A percentile compares a stretch with the other conserved stretches of the same genome.
phyloP scores from a whole-genome alignment of 768 basidiomycete genomes.

The Tulasnella sp. region DNA sequence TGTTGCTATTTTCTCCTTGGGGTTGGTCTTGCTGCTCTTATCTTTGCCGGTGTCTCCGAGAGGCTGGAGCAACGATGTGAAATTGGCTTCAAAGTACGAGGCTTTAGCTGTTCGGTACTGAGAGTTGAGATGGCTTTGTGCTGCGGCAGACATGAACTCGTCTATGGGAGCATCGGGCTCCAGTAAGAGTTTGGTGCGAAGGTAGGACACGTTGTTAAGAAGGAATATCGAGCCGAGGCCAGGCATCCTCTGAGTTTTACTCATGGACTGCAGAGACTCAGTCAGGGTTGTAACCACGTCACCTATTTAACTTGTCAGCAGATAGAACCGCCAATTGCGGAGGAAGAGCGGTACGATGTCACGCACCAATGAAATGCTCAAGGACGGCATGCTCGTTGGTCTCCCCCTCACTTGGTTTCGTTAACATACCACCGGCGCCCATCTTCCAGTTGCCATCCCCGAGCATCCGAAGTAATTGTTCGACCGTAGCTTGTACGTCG shows the following conservation, averaged over 20 bases:
- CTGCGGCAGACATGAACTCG: constrained; percentile 50
- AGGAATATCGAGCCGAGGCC: constrained; percentile 68
- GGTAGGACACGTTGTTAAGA: constrained; percentile 68
- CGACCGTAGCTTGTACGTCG: constrained; percentile 59
- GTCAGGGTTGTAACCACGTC: constrained; percentile 66
- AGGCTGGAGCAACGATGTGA: constrained; percentile 63
- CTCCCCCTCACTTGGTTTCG: constrained; percentile 43
- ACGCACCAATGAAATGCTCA: constrained; percentile 69
- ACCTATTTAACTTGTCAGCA: constrained; percentile 35
- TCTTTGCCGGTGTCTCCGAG: constrained; percentile 38
- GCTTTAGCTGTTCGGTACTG: constrained; percentile 76
- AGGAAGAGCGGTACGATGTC: background rate
- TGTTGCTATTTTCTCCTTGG: constrained; percentile 74
- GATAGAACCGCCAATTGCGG: background rate
- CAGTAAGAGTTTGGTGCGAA: constrained; percentile 52
- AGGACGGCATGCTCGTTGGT: constrained; percentile 47
- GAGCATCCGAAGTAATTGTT: constrained; percentile 55
- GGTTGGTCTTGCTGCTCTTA: constrained; percentile 48
- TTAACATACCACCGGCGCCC: constrained; percentile 49
- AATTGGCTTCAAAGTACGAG: constrained; percentile 76
- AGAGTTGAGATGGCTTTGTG: constrained; percentile 55
- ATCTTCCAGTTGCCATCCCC: constrained; percentile 91
- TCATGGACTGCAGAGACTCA: constrained; percentile 52
- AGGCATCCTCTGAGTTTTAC: constrained; percentile 43
- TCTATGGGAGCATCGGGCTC: constrained; percentile 44